Base-by-base conservation (phyloP, 2,329 filamentous ascomycete genomes). In the Furcasterigmium sp. region DNA sequence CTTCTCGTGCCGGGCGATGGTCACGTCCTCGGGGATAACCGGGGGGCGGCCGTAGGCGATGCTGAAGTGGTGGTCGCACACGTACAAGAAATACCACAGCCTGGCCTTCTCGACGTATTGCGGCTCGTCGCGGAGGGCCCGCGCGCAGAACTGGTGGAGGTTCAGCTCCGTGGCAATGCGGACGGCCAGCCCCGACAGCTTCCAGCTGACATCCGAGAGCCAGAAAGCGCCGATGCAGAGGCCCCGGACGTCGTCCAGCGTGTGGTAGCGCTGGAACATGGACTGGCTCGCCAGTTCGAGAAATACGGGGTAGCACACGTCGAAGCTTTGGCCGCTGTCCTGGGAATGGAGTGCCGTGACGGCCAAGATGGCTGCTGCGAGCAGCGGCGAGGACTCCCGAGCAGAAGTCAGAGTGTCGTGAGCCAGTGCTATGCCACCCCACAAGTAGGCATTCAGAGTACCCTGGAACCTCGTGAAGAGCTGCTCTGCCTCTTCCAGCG, bases 31-130 rank as follows among this genome's bases (percentile, higher is more conserved):
- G 39, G 73, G 69, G 17, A 81, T 79, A 9, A 82, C 73, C 0
- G 78, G 76, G 4, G 79, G 77, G 14, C 80, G 65, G 2, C 59
- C 59, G 41, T 84, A 83, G 1, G 80, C 72, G 40, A 84, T 82
- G 41, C 76, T 80, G 21, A 83, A 76, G 55, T 84, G 80, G 47
- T 82, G 80, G 52, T 84, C 80, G 52, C 79, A 83, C 2, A 82
- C 77, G 51, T 83, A 84, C 1, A 82, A 59, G 26, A 81, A 56
- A 55, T 82, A 84, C 77, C 78, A 84, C 7, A 84, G 61, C 34
- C 80, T 67, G 5, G 80, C 72, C 20, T 73, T 69, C 46, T 81
- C 73, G 51, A 74, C 70, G 42, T 76, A 67, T 48, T 75, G 67
- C 4, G 51, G 58, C 17, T 65, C 61, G 17, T 66, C 64, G 7